Evolutionary conservation across 129 eudicot genomes (phyloP), one percentile per base, ranked within the genome.

Genomic region (Tanacetum coccineum): DNA sequence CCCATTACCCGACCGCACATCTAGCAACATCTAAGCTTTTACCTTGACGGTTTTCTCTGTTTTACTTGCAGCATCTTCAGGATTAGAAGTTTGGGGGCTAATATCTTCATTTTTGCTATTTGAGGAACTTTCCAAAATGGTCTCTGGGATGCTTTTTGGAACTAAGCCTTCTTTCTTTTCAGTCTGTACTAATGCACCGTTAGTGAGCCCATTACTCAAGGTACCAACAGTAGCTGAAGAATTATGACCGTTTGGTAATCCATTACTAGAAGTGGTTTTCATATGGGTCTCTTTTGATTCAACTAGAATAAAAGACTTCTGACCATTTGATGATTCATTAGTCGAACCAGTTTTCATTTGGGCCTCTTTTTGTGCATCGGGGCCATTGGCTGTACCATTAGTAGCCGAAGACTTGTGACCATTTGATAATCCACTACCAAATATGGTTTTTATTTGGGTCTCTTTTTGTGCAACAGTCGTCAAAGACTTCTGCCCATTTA

Each of bases 231-330:
- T 66, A 65, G 49, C 76, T 13, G 74, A 40, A 50, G 67, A 52
- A 15, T 54, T 60, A 12, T 73, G 55, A 47, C 40, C 58, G 10
- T 84, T 70, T 22, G 67, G 36, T 11, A 58, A 65, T 64, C 64
- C 80, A 51, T 71, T 80, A 58, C 47, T 53, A n/a, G 18, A 42
- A 26, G 59, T 77, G 50, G 64, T 78, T 15, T 46, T 58, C 45
- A 11, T 74, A 30, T 57, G 78, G 39, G 61, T 61, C 50, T 59
- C 92, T 55, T 81, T 84, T 15, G 69, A 58, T 55, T 53, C 87
- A 26, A 61, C 76, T 4, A 51, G 49, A 61, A 52, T 66, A 13
- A 54, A 45, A 49, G 70, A 46, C 22, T 70, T 69, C 21, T 76
- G 68, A 30, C 32, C 70, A 48, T 85, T 73, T 28, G 66, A 47